Evolutionary conservation across 2,329 filamentous ascomycete genomes (phyloP).

Genomic region (Colletotrichum tofieldiae): DNA sequence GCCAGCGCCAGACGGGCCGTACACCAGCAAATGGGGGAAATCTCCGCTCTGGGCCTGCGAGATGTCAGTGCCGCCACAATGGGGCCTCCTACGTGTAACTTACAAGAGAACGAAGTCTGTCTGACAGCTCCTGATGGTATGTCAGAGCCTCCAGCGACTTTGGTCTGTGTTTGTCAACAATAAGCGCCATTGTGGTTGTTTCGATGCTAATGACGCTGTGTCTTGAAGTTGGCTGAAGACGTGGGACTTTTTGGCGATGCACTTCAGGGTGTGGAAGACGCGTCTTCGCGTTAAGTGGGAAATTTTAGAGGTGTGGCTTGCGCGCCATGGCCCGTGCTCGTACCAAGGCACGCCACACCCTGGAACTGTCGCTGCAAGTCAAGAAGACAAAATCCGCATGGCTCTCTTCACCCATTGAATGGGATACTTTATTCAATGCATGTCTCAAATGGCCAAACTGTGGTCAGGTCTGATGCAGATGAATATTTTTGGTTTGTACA

Average conservation of each 20-base stretch:
- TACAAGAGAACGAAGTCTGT: slow-evolving; percentile 89
- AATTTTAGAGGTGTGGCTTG: slow-evolving; percentile 36
- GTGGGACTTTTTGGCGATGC: slow-evolving; percentile 41
- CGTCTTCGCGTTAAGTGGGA: slow-evolving; percentile 57
- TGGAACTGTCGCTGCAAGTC: slow-evolving; percentile 11
- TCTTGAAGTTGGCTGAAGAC: slow-evolving; percentile 26
- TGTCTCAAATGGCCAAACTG: neutral
- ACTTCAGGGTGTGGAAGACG: slow-evolving; percentile 46
- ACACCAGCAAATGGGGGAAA: slow-evolving; percentile 97
- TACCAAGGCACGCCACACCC: neutral
- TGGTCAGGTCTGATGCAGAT: neutral
- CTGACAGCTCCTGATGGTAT: slow-evolving; percentile 91
- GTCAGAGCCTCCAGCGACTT: slow-evolving; percentile 83
- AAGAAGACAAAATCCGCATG: neutral
- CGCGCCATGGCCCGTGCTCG: slow-evolving; percentile 42
- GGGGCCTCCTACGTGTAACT: slow-evolving; percentile 47
- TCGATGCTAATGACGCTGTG: slow-evolving; percentile 26
- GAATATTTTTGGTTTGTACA: slow-evolving; percentile 13
- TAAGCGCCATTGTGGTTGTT: slow-evolving; percentile 71
- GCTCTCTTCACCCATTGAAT: neutral
- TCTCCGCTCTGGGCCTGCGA: slow-evolving; percentile 94
- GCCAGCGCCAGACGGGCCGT: slow-evolving; percentile 94
- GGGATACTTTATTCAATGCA: neutral
- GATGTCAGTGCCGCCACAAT: slow-evolving; percentile 29
- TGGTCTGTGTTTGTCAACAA: slow-evolving; percentile 81